Base-by-base conservation (phyloP, 1,139 yeast species). In the Wickerhamomyces sp. region DNA sequence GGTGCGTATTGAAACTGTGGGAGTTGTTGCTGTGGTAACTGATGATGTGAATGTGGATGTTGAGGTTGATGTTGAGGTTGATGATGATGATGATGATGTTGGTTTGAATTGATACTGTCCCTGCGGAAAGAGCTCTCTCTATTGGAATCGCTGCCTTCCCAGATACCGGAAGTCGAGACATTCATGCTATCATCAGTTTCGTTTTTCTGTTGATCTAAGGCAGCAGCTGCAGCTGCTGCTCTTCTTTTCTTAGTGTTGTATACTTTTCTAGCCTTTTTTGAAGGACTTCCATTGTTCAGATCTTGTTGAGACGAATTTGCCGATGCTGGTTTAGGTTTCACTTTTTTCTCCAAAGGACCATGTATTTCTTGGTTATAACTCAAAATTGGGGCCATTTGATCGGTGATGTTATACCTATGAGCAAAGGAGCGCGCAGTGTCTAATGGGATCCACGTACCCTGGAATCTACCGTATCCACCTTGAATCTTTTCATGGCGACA, bases 391-490 rank as follows among this genome's bases (percentile, higher is more conserved):
- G 81, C 81, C 48, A 71, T 64, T 27, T 74, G 77, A 28, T 76
- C 72, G 3, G 74, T 62, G 14, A 78, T 70, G 3, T 77, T 76
- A 51, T 78, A 77, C 44, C 67, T 74, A 13, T 64, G 63, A 5
- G 81, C 81, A 50, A 78, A 61, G 32, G 69, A 60, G 42, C 69
- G 74, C 8, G 84, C 84, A 33, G 59, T 52, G 37, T 72, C 75
- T 14, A 68, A 61, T 8, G 96, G 95, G 25, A 89, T 81, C 88
- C 96, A 92, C 0, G 97, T 90, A 13, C 98, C 98, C 61, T 92
- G 97, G 63, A 89, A 92, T 56, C 92, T 80, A 34, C 97, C 97
- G 54, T 89, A 90, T 4, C 97, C 97, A 52, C 97, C 98, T 62
- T 90, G 97, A 32, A 92, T 88, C 61, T 90, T 90, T 59, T 90